Percentiles rank a stretch among this genome's conserved stretches.
Conservation (phyloP, 1,284 basidiomycete genomes). For the Fomitopsis pinicola region DNA sequence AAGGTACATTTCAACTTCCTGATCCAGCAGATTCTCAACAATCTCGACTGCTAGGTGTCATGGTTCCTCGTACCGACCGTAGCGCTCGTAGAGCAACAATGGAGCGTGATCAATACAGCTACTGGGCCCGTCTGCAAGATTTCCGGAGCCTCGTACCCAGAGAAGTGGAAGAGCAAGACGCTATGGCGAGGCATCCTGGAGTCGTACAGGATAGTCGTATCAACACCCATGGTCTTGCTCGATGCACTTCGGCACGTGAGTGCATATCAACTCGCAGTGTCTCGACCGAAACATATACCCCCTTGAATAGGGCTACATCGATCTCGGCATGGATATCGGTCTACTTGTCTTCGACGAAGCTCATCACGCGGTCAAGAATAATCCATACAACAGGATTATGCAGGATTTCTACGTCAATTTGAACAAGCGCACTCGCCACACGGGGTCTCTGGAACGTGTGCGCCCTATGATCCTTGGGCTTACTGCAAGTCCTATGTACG, state of each 20-base stretch:
- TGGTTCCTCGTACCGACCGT: slow-evolving; percentile 83
- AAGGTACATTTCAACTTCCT: slow-evolving; percentile 42
- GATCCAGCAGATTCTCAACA: neutral
- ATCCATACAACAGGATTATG: slow-evolving; percentile 79
- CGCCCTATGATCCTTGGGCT: slow-evolving; percentile 64
- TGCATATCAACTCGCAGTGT: neutral
- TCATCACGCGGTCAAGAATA: slow-evolving; percentile 69
- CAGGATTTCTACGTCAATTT: slow-evolving; percentile 60
- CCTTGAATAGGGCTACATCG: slow-evolving; percentile 46
- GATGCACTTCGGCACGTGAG: slow-evolving; percentile 62
- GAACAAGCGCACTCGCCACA: slow-evolving; percentile 31
- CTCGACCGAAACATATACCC: neutral
- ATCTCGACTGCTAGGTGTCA: slow-evolving; percentile 41
- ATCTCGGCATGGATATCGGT: slow-evolving; percentile 57
- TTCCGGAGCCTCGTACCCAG: slow-evolving; percentile 66
- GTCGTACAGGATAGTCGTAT: slow-evolving; percentile 62
- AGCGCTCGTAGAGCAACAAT: slow-evolving; percentile 71
- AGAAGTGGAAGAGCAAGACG: slow-evolving; percentile 66
- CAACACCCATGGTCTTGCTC: slow-evolving; percentile 77
- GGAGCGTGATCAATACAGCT: slow-evolving; percentile 47
- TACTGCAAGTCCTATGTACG: slow-evolving; percentile 79
- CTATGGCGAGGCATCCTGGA: slow-evolving; percentile 54
- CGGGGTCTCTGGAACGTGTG: slow-evolving; percentile 8
- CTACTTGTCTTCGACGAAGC: slow-evolving; percentile 78
- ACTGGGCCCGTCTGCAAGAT: slow-evolving; percentile 57